Base-by-base conservation (phyloP, 176 grass and related monocot genomes). In the Carex myosuroides region DNA sequence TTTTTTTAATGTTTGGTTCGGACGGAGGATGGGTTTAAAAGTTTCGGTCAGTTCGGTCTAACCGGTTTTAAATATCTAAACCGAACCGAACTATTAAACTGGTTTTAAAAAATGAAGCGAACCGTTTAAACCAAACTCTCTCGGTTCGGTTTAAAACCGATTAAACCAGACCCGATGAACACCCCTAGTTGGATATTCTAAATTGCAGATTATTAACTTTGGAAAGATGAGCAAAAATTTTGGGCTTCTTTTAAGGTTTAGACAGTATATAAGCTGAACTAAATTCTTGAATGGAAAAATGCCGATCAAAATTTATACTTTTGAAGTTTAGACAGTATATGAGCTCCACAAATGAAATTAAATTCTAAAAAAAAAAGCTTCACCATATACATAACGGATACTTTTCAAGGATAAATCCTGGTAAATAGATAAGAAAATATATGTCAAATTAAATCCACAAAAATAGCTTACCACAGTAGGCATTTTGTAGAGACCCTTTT, bases 401-500 rank as follows among this genome's bases (percentile, higher is more conserved):
- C 46, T 73, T 72, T 50, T 73, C 41, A 22, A 52, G 48, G 39
- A 73, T 52, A 73, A 73, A 73, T 21, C 5, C 46, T 16, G 73
- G 14, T 55, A 32, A 55, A 55, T 13, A 56, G 22, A 13, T 30
- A 30, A 75, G 16, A 26, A 75, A 26, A 55, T 50, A 56, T 33
- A 10, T 77, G 73, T 77, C 37, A 56, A 52, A 77, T 77, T 32
- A 54, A 55, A 32, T 56, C 52, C 13, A 77, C 1, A 67, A 65
- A 81, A 81, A 64, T 42, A 82, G 81, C 91, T 94, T 91, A 98
- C 95, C 85, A 98, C 76, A 39, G 92, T 98, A 82, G 88, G 79
- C 83, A 88, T 91, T 87, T 86, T 83, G 64, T 92, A 87, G 22
- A 71, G 22, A 32, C 85, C 89, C 88, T 91, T 91, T 41, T 92